A percentile compares a stretch with the other conserved stretches of the same genome.
These are phyloP conservation scores for Aspergillus indologenus DNA, from an alignment of 495 filamentous ascomycete species.

Conservation along the genomic window DNA sequence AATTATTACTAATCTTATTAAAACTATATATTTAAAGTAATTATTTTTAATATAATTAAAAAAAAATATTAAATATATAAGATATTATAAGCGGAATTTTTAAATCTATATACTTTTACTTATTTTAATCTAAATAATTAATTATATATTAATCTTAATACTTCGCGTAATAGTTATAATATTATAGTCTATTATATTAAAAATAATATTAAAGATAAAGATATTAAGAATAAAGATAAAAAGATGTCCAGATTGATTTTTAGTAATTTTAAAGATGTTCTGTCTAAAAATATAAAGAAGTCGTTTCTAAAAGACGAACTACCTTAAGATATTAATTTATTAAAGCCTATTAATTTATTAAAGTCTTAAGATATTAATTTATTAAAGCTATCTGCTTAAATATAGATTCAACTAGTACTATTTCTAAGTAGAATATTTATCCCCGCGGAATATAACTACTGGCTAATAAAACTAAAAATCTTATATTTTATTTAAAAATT, in stretches of 20 bases:
- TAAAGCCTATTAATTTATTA: too few relatives aligned
- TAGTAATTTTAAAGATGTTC: background rate
- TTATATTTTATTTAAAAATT: background rate
- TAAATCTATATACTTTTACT: background rate
- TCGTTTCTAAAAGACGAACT: too few relatives aligned
- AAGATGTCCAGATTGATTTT: too few relatives aligned
- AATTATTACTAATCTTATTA: background rate
- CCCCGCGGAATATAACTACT: background rate
- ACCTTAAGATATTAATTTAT: background rate
- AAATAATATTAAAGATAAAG: background rate
- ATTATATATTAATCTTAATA: constrained; percentile 1
- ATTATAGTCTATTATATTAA: constrained; percentile 7
- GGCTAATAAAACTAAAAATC: background rate
- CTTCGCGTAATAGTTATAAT: background rate
- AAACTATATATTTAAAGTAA: background rate
- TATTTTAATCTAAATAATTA: background rate
- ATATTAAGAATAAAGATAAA: background rate
- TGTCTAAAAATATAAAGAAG: background rate
- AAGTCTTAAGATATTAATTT: background rate
- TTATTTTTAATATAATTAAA: background rate
- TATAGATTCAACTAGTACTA: background rate
- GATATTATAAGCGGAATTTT: background rate
- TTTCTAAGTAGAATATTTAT: background rate
- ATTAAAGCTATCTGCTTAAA: background rate
- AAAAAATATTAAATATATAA: background rate